Evolutionary conservation across 1,139 yeast species (phyloP).

Genomic region (Sugiyamaella grinbergsii): DNA sequence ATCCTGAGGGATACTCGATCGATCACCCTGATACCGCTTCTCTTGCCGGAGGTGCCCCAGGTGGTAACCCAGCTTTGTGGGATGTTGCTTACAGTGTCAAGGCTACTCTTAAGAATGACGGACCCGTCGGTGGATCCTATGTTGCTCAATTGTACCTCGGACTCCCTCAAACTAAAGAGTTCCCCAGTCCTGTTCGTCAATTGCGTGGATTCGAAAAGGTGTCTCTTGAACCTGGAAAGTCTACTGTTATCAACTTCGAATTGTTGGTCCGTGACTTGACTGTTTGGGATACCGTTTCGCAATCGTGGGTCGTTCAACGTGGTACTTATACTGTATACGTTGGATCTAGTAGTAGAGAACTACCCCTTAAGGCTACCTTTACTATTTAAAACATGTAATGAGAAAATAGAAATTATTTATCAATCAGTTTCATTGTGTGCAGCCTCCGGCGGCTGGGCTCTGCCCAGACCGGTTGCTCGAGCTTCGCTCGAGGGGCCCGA

Average conservation of each 20-base stretch:
- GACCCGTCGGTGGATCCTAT: conserved; percentile 53
- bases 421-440: background rate
- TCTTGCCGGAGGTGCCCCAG: conserved; percentile 60
- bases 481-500: too few species aligned
- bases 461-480: conserved; percentile 1
- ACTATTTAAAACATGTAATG: conserved; percentile 24
- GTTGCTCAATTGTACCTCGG: conserved; percentile 62
- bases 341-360: conserved; percentile 55
- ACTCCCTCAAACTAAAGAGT: conserved; percentile 49
- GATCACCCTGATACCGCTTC: conserved; percentile 46
- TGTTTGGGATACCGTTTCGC: conserved; percentile 59
- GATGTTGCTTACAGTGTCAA: conserved; percentile 51
- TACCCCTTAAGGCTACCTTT: conserved; percentile 49
- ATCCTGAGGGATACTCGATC: conserved; percentile 56
- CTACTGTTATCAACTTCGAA: conserved; percentile 48
- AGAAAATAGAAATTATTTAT: conserved; percentile 2
- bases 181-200: conserved; percentile 52
- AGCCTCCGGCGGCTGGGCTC: conserved; percentile 6
- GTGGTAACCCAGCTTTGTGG: conserved; percentile 54
- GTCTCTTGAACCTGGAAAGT: conserved; percentile 50
- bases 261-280: conserved; percentile 59
- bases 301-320: conserved; percentile 62
- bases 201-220: conserved; percentile 65
- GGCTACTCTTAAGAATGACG: conserved; percentile 54
- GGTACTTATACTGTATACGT: conserved; percentile 59